These are phyloP conservation scores for Artemisia annua DNA, from an alignment of 129 eudicot species.

Conservation along the genomic window DNA sequence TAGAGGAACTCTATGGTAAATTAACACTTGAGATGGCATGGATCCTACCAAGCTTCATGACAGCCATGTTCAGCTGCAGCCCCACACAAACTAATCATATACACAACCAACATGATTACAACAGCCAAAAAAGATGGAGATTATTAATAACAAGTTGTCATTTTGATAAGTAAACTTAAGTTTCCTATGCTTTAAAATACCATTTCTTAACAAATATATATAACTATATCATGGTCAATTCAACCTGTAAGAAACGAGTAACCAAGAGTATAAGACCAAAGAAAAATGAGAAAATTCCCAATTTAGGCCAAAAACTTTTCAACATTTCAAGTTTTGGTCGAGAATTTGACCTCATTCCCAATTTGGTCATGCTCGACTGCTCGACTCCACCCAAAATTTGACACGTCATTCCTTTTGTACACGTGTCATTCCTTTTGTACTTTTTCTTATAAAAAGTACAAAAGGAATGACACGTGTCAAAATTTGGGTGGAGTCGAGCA, in stretches of 20 bases:
- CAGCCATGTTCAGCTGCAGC: conserved; percentile 32
- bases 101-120: conserved; percentile 28
- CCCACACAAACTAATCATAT: conserved; percentile 31
- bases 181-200: not conserved
- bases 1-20: not conserved
- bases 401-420: no score
- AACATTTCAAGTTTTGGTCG: no score
- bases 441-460: no score
- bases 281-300: no score
- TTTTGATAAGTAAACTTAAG: not conserved
- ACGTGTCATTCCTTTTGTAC: no score
- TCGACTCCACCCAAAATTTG: no score
- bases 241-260: not conserved
- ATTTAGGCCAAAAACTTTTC: no score
- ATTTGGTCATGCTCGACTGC: no score
- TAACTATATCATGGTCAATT: not conserved
- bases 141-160: not conserved
- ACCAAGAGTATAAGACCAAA: not conserved
- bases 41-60: conserved; percentile 37
- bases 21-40: conserved; percentile 20
- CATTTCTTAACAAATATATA: not conserved
- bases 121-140: conserved; percentile 18
- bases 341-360: no score
- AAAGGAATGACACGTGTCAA: no score
- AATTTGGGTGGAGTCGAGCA: no score